Evolutionary conservation across 2,329 filamentous ascomycete species (phyloP).

Genomic region (Hypoxylon sp.): DNA sequence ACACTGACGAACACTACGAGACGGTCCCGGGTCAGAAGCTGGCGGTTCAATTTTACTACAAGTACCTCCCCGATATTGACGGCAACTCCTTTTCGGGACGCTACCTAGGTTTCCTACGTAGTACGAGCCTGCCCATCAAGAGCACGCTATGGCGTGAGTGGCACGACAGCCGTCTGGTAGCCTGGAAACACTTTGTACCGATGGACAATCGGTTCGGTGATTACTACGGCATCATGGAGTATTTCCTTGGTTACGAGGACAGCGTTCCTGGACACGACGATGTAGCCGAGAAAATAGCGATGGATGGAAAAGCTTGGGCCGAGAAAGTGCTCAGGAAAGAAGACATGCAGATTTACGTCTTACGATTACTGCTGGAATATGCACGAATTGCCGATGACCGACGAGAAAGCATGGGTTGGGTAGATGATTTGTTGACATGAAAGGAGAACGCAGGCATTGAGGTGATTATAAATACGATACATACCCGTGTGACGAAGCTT

Average conservation of each 20-base stretch:
- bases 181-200: slow-evolving; percentile 87
- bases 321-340: slow-evolving; percentile 76
- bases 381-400: slow-evolving; percentile 68
- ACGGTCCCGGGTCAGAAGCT: slow-evolving; percentile 60
- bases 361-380: slow-evolving; percentile 76
- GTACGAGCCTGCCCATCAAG: slow-evolving; percentile 81
- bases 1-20: slow-evolving; percentile 64
- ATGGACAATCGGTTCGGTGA: slow-evolving; percentile 82
- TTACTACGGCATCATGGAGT: slow-evolving; percentile 80
- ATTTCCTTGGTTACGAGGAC: slow-evolving; percentile 75
- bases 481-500: slow-evolving; percentile 36
- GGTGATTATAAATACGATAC: slow-evolving; percentile 21
- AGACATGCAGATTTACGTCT: slow-evolving; percentile 81
- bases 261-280: slow-evolving; percentile 65
- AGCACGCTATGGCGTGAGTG: slow-evolving; percentile 84
- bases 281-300: slow-evolving; percentile 75
- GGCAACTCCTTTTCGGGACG: slow-evolving; percentile 80
- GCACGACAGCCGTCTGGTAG: slow-evolving; percentile 81
- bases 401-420: slow-evolving; percentile 69
- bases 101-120: slow-evolving; percentile 78
- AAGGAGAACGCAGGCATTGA: slow-evolving; percentile 7
- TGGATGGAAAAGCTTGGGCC: slow-evolving; percentile 77
- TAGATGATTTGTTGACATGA: slow-evolving; percentile 62
- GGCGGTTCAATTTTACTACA: slow-evolving; percentile 71
- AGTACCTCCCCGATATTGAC: slow-evolving; percentile 83